Conservation (phyloP, 805 yeast species). For the Yarrowia sp. region DNA sequence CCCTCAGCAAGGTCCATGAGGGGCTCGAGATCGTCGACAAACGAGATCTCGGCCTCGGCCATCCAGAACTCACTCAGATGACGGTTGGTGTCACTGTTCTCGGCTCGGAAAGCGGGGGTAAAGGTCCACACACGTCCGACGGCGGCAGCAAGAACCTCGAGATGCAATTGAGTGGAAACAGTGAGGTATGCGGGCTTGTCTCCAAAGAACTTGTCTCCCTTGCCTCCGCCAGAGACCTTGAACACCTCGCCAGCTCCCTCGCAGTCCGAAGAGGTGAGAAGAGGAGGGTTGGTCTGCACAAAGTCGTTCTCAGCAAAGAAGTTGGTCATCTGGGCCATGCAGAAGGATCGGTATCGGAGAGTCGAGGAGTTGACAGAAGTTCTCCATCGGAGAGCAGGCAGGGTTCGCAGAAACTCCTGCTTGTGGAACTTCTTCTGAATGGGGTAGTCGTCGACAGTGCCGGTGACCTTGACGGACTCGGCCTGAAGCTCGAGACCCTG, state of each 20-base stretch:
- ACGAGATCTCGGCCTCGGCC: conserved; percentile 88
- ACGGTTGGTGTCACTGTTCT: conserved; percentile 82
- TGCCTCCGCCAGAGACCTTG: conserved; percentile 46
- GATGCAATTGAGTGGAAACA: conserved; percentile 88
- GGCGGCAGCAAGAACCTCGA: conserved; percentile 76
- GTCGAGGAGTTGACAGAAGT: conserved; percentile 63
- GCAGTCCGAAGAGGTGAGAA: conserved; percentile 85
- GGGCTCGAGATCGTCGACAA: conserved; percentile 55
- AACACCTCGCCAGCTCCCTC: conserved; percentile 98
- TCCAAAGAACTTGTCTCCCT: conserved; percentile 43
- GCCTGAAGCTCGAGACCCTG: conserved; percentile 54
- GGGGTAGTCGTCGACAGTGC: conserved; percentile 68
- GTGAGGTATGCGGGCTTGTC: conserved; percentile 61
- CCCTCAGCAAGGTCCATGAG: conserved; percentile 64
- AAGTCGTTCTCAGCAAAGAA: conserved; percentile 58
- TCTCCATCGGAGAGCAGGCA: conserved; percentile 78
- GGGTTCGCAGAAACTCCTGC: conserved; percentile 60
- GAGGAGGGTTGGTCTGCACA: conserved; percentile 77
- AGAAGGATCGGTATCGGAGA: conserved; percentile 66
- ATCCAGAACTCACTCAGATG: conserved; percentile 97
- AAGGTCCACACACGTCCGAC: conserved; percentile 81
- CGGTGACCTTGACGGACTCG: conserved; percentile 49
- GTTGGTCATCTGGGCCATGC: conserved; percentile 52
- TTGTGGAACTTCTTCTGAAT: conserved; percentile 77
- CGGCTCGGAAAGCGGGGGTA: conserved; percentile 93